Percentiles rank a stretch among this genome's conserved stretches.
These are phyloP conservation scores for Tephrocybe sp. DNA, from an alignment of 768 basidiomycete species.

Conservation along the genomic window DNA sequence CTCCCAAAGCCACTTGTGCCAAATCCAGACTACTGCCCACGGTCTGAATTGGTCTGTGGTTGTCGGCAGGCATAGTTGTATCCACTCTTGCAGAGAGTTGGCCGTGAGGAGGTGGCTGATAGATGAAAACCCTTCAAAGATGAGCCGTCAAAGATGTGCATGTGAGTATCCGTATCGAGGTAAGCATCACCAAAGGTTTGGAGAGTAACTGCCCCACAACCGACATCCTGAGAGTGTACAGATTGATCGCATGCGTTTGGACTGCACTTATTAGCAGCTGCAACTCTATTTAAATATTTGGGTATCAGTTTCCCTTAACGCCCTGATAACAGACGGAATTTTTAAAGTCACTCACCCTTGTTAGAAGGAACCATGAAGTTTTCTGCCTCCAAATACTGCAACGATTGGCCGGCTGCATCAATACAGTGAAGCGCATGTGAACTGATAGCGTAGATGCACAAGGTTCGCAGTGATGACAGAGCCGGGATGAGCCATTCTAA, in stretches of 20 bases:
- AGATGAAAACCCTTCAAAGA: too few relatives aligned
- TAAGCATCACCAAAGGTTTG: too few relatives aligned
- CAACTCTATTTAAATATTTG: background rate
- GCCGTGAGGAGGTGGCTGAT: too few relatives aligned
- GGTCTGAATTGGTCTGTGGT: too few relatives aligned
- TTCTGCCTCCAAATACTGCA: conserved; percentile 2
- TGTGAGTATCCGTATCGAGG: too few relatives aligned
- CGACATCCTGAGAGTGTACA: conserved; percentile 2
- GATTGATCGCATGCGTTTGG: conserved; percentile 1
- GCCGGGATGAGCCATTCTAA: conserved; percentile 10
- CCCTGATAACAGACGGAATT: background rate
- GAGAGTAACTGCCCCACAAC: background rate
- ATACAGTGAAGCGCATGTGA: background rate
- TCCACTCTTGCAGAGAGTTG: too few relatives aligned
- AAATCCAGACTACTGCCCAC: too few relatives aligned
- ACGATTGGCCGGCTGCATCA: conserved; percentile 4
- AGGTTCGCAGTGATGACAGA: conserved; percentile 7
- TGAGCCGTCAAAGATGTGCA: too few relatives aligned
- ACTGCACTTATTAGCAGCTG: conserved; percentile 5
- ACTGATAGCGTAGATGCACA: background rate
- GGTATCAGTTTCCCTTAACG: too few relatives aligned
- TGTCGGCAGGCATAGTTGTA: too few relatives aligned
- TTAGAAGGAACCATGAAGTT: background rate
- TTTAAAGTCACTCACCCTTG: background rate
- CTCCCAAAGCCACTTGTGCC: too few relatives aligned